Evolutionary conservation across 228 moss, liverwort and hornwort genomes (phyloP), one percentile per base, ranked within the genome.

Genomic region (Sphagnum fallax): DNA sequence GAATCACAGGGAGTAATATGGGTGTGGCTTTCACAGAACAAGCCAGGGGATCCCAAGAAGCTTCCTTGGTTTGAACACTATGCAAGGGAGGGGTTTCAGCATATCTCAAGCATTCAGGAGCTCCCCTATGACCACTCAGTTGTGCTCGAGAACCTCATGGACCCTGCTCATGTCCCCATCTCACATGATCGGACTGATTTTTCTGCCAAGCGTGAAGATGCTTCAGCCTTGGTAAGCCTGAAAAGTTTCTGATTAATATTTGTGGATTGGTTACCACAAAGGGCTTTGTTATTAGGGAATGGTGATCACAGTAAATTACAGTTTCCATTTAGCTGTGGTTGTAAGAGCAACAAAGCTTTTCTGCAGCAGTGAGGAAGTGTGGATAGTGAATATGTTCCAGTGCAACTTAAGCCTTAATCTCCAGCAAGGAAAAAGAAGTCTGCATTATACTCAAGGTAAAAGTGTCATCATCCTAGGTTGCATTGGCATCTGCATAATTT

Each of bases 91-190:
- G 89, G 80, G 1, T 91, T 87, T 52, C 61, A 64, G 51, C 53
- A 77, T 9, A 3, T 75, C 16, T 70, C 66, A 6, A 51, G 79
- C 66, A 79, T 91, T 51, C 91, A 97, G n/a, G 95, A 90, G 78
- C 77, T 95, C 51, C 95, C 95, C 6, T 95, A 95, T 66, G 95
- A 95, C 75, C 79, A 92, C 73, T 90, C 92, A 51, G 83, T 95
- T 52, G 67, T 95, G 4, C 57, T 95, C 64, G 95, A 95, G 71
- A 95, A 95, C 69, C 71, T 92, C 51, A 79, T 95, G 80, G 95
- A 95, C 73, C 92, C 95, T 8, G 95, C 95, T 13, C 95, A 95
- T 68, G 76, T 95, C 47, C 95, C 90, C 63, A 92, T 95, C 78
- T 92, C 95, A 47, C 95, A 95, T 70, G 82, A 95, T 70, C 71